Evolutionary conservation across 305 asterid genomes (phyloP).

Genomic region (Solanum hybrid): DNA sequence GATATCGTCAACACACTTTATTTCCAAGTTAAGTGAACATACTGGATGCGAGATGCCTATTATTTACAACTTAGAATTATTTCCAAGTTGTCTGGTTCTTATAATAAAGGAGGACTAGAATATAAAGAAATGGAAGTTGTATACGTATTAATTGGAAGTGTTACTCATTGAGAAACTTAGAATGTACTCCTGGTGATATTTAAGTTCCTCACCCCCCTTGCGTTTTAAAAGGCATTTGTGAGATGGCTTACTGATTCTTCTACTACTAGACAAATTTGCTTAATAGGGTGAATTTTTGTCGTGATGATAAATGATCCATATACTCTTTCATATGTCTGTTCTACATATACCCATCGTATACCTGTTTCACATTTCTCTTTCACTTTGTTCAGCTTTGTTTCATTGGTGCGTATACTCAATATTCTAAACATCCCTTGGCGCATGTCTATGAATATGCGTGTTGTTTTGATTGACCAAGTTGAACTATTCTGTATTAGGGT

Average conservation of each 20-base stretch:
- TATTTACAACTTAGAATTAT: background rate
- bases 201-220: background rate
- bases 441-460: background rate
- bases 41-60: background rate
- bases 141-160: background rate
- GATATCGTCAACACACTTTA: background rate
- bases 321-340: background rate
- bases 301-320: background rate
- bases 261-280: background rate
- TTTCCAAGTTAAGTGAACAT: background rate
- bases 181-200: background rate
- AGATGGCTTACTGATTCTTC: background rate
- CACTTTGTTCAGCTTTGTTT: background rate
- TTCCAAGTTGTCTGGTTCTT: background rate
- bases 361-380: background rate
- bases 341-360: background rate
- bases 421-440: background rate
- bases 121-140: background rate
- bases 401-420: background rate
- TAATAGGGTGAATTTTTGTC: background rate
- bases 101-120: background rate
- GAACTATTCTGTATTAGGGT: slow-evolving; percentile 36
- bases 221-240: background rate
- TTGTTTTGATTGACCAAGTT: background rate
- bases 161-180: background rate